A percentile compares a stretch with the other conserved stretches of the same genome.
Evolutionary conservation across 2,329 filamentous ascomycete genomes (phyloP).

Genomic region (Aspergillus fumigatus): DNA sequence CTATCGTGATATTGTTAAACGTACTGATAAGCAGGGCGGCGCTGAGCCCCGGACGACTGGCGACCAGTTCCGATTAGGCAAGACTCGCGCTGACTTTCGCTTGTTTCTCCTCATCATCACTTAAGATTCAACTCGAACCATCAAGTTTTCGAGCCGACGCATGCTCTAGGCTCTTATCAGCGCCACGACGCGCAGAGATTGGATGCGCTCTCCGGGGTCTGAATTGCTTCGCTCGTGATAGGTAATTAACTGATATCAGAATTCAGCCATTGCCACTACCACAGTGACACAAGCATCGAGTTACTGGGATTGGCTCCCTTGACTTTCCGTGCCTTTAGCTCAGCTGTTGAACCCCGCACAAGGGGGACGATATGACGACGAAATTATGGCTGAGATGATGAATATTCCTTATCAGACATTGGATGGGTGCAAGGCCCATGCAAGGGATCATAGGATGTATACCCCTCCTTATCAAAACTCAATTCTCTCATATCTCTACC

Average conservation of each 20-base stretch:
- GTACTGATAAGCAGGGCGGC: background rate
- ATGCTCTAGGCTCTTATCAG: background rate
- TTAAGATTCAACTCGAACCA: background rate
- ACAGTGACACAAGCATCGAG: background rate
- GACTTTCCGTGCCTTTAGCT: background rate
- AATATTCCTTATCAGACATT: background rate
- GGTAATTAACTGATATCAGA: background rate
- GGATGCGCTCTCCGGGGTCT: background rate
- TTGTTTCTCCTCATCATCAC: background rate
- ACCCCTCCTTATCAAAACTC: background rate
- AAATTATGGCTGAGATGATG: background rate
- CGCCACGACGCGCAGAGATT: background rate
- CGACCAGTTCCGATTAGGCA: background rate
- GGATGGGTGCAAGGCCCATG: background rate
- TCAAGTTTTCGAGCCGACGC: background rate
- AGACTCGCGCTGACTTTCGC: background rate
- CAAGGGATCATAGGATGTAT: slow-evolving; percentile 6
- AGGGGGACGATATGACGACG: background rate
- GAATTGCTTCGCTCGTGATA: background rate
- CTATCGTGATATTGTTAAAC: too few species aligned
- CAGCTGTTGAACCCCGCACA: background rate
- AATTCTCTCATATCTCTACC: background rate
- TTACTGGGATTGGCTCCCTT: background rate
- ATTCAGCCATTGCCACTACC: background rate
- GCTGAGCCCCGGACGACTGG: background rate